Evolutionary conservation across 805 yeast genomes (phyloP).

Genomic region (Naumovozyma castellii): DNA sequence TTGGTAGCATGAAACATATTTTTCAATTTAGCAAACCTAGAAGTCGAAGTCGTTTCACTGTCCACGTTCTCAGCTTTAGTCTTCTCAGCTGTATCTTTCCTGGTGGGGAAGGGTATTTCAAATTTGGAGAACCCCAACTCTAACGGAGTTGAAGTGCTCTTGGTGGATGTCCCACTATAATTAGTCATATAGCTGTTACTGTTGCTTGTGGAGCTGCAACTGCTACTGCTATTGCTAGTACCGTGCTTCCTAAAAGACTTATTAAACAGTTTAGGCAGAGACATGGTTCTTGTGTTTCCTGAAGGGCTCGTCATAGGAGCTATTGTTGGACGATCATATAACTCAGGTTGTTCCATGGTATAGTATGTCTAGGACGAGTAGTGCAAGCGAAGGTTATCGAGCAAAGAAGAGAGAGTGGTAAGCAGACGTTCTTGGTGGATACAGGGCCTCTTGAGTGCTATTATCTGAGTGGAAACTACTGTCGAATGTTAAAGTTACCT

Average conservation of each 20-base stretch:
- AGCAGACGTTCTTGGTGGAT: too few relatives aligned
- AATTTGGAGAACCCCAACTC: background rate
- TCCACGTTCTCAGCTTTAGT: background rate
- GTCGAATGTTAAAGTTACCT: too few relatives aligned
- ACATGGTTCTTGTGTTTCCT: conserved; percentile 10
- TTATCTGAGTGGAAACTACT: too few relatives aligned
- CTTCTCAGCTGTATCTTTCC: background rate
- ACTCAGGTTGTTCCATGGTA: conserved; percentile 8
- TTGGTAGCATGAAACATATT: conserved; percentile 12
- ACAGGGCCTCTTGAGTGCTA: too few relatives aligned
- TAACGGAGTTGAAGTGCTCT: background rate
- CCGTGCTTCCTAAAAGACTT: conserved; percentile 8
- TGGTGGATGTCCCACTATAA: background rate
- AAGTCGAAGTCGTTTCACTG: conserved; percentile 1
- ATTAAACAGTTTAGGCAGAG: conserved; percentile 11
- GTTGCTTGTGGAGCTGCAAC: background rate
- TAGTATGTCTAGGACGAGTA: too few relatives aligned
- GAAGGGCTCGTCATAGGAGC: too few relatives aligned
- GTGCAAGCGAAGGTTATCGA: too few relatives aligned
- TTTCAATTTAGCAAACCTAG: conserved; percentile 17
- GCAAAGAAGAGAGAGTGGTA: too few relatives aligned
- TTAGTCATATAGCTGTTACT: background rate
- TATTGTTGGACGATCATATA: conserved; percentile 8
- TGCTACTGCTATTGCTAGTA: conserved; percentile 2
- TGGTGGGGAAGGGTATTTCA: background rate